Base-by-base conservation (phyloP, 257 asterid genomes). In the Nicotiana otophora region DNA sequence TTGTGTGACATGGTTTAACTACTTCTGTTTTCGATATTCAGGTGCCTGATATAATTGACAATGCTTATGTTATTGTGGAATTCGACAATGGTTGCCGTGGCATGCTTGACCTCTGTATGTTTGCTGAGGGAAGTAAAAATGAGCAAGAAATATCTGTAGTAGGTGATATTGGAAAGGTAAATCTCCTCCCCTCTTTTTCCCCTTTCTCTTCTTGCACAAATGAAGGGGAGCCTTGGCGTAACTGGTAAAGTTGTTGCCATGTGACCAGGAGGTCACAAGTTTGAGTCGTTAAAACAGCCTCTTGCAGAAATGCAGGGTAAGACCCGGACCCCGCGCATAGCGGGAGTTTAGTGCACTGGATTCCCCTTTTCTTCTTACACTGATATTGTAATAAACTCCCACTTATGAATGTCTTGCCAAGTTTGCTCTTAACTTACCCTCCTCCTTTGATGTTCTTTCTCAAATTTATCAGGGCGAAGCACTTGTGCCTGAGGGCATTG, bases 31-130 rank as follows among this genome's bases (percentile, higher is more conserved):
- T 65, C 76, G 42, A 80, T 78, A 17, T 83, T 69, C 89, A 95
- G 98, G 98, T 92, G 79, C 98, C 99, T 28, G 99, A 94, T 86
- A 96, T 96, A 58, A 96, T 96, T 19, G 99, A 96, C 68, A 96
- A 96, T 84, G 98, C 99, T 10, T 96, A 93, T 81, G 99, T 94
- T 0, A 92, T 96, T 36, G 93, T 96, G 64, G 99, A 96, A 85
- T 96, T 96, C 12, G 92, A 93, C 46, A 96, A 94, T 81, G 95
- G 98, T 48, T 88, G 91, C 2, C 94, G 98, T 26, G 99, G 97
- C 82, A 84, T 94, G 91, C 95, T 96, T 23, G 99, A 96, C 86
- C 93, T 96, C 5, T 96, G 99, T 57, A 96, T 96, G 99, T 96
- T 94, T 86, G 98, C 98, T 26, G 99, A 96, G 83, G 99, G 99